These are phyloP conservation scores for Dendrobium huoshanense DNA, from an alignment of 106 monocot species.

Conservation along the genomic window DNA sequence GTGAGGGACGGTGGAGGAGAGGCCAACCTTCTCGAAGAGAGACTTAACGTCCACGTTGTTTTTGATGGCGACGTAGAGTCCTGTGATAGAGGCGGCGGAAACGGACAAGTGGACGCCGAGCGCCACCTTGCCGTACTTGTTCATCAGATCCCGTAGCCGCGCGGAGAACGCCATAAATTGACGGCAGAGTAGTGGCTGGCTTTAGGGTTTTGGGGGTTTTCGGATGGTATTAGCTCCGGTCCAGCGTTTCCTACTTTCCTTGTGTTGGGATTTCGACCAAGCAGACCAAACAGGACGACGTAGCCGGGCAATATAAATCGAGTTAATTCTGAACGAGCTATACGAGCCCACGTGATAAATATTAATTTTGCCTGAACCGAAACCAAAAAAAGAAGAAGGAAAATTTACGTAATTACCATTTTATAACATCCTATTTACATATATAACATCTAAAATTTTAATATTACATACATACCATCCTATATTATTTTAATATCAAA, in stretches of 20 bases:
- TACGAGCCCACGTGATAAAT: too few species aligned
- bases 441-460: too few species aligned
- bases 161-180: slow-evolving; percentile 39
- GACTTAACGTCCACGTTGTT: slow-evolving; percentile 97
- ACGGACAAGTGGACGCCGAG: slow-evolving; percentile 83
- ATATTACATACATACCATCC: too few species aligned
- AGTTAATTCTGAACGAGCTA: too few species aligned
- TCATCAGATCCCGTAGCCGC: slow-evolving; percentile 57
- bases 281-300: too few species aligned
- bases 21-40: slow-evolving; percentile 55
- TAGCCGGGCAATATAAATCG: too few species aligned
- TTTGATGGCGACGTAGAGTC: slow-evolving; percentile 82
- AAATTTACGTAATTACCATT: too few species aligned
- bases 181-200: not conserved
- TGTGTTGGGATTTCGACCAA: not conserved
- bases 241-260: not conserved
- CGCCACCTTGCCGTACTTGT: slow-evolving; percentile 96
- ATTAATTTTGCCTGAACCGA: too few species aligned
- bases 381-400: too few species aligned
- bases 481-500: too few species aligned
- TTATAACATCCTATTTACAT: too few species aligned
- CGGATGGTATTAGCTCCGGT: not conserved
- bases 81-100: slow-evolving; percentile 73
- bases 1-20: slow-evolving; percentile 31
- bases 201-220: slow-evolving; percentile 12